phyloP scores from a whole-genome alignment of 164 flowering plant species.

The Houttuynia cordata region DNA sequence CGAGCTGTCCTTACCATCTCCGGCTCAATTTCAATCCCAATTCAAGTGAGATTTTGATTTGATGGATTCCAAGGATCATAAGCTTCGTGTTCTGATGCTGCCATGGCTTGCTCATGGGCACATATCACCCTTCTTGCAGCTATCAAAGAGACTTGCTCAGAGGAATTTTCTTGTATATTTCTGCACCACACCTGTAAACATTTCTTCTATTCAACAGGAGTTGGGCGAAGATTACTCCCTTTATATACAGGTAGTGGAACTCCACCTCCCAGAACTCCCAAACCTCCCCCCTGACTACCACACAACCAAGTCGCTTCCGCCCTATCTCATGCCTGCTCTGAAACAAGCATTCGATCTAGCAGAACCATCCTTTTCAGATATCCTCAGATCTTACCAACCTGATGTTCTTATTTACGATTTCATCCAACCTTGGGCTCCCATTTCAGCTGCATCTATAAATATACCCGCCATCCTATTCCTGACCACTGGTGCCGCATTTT shows the following conservation, averaged over 20 bases:
- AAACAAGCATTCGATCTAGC: slow-evolving; percentile 21
- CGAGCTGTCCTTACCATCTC: neutral
- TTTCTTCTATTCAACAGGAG: slow-evolving; percentile 18
- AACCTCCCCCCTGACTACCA: slow-evolving; percentile 18
- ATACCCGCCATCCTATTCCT: slow-evolving; percentile 15
- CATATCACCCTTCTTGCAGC: slow-evolving; percentile 29
- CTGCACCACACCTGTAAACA: slow-evolving; percentile 34
- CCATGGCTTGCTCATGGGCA: slow-evolving; percentile 37
- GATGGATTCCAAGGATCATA: neutral
- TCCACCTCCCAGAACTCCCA: slow-evolving; percentile 18
- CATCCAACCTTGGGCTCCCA: slow-evolving; percentile 26
- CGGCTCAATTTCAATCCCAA: neutral
- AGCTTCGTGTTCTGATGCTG: slow-evolving; percentile 15
- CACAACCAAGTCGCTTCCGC: slow-evolving; percentile 22
- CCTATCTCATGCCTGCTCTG: slow-evolving; percentile 26
- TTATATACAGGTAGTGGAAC: slow-evolving; percentile 4
- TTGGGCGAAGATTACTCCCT: neutral
- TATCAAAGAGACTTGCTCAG: slow-evolving; percentile 25
- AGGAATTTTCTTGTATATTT: slow-evolving; percentile 18
- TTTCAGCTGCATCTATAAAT: slow-evolving; percentile 5
- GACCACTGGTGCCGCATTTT: slow-evolving; percentile 2
- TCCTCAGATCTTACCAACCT: slow-evolving; percentile 17
- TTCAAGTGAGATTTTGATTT: neutral
- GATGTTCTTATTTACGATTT: slow-evolving; percentile 18
- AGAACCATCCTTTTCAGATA: slow-evolving; percentile 12